Evolutionary conservation across 768 basidiomycete genomes (phyloP).

Genomic region (Leccinum sublutescens): DNA sequence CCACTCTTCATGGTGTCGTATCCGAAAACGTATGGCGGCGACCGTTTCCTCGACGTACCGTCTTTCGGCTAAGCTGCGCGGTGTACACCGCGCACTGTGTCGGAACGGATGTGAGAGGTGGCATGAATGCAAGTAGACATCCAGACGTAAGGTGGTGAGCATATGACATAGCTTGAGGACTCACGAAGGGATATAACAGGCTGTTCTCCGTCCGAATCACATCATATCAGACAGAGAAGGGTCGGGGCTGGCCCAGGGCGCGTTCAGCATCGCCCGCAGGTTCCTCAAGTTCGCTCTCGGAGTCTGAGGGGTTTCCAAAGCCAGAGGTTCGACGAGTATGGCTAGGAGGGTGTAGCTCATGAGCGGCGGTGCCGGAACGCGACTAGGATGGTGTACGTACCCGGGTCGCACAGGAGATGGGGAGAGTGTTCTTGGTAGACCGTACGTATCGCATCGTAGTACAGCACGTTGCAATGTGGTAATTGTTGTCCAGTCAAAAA

Average conservation of each 20-base stretch:
- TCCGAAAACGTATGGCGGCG: constrained; percentile 44
- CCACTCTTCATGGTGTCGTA: constrained; percentile 47
- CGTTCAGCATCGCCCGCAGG: constrained; percentile 39
- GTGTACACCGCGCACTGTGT: constrained; percentile 21
- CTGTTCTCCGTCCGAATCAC: constrained; percentile 45
- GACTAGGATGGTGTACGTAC: constrained; percentile 20
- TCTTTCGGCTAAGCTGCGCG: constrained; percentile 32
- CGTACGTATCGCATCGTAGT: constrained; percentile 46
- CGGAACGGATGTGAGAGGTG: neutral
- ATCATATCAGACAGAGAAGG: constrained; percentile 39
- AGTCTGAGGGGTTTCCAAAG: constrained; percentile 55
- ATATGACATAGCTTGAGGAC: constrained; percentile 12
- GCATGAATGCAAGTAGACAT: neutral
- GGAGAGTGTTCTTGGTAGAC: constrained; percentile 50
- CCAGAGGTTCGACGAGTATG: constrained; percentile 42
- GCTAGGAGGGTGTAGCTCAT: constrained; percentile 7
- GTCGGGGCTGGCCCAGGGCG: constrained; percentile 23
- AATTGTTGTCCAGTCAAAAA: neutral
- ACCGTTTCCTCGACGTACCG: constrained; percentile 44
- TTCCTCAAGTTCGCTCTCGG: constrained; percentile 34
- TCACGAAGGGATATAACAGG: constrained; percentile 34
- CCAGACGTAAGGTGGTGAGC: neutral
- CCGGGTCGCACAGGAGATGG: constrained; percentile 44
- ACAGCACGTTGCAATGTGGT: neutral
- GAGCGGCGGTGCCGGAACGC: constrained; percentile 7